Conservation (phyloP, 495 filamentous ascomycete genomes). For the Hyaloscypha bicolor region DNA sequence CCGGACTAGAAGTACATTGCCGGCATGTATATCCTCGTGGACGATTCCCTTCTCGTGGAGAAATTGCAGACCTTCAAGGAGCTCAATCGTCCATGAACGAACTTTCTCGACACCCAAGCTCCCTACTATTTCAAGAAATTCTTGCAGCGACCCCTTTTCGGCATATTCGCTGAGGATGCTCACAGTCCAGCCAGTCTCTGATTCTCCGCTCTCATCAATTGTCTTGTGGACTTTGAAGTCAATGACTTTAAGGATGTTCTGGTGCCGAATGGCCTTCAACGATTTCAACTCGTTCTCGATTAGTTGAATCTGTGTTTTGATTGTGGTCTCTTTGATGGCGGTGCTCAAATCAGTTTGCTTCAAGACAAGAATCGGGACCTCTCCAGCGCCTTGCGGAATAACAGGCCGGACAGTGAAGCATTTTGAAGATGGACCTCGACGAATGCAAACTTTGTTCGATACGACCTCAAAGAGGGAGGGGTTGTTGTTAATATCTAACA, state of each 20-base stretch:
- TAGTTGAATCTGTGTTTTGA: slow-evolving; percentile 68
- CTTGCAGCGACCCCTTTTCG: slow-evolving; percentile 79
- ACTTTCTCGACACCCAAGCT: slow-evolving; percentile 71
- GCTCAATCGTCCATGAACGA: slow-evolving; percentile 81
- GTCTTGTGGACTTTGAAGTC: slow-evolving; percentile 72
- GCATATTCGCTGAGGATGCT: slow-evolving; percentile 76
- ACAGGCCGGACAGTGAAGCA: slow-evolving; percentile 72
- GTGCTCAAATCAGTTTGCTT: slow-evolving; percentile 66
- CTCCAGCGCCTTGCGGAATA: slow-evolving; percentile 43
- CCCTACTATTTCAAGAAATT: slow-evolving; percentile 77
- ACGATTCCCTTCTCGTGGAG: slow-evolving; percentile 76
- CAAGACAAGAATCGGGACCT: slow-evolving; percentile 64
- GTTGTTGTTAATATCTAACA: slow-evolving; percentile 59
- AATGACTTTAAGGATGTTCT: slow-evolving; percentile 75
- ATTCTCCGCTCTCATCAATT: slow-evolving; percentile 45
- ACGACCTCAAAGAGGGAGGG: slow-evolving; percentile 64
- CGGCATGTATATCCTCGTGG: slow-evolving; percentile 76
- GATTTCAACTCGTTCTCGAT: slow-evolving; percentile 71
- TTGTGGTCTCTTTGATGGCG: slow-evolving; percentile 54
- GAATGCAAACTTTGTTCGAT: slow-evolving; percentile 59
- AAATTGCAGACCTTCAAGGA: slow-evolving; percentile 88
- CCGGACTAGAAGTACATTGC: slow-evolving; percentile 72
- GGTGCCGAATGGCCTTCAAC: slow-evolving; percentile 72
- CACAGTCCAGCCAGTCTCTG: slow-evolving; percentile 68
- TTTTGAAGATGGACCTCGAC: slow-evolving; percentile 56